Evolutionary conservation across 2,329 filamentous ascomycete species (phyloP), one percentile per base, ranked within the genome.

Genomic region (Fusarium sp.): DNA sequence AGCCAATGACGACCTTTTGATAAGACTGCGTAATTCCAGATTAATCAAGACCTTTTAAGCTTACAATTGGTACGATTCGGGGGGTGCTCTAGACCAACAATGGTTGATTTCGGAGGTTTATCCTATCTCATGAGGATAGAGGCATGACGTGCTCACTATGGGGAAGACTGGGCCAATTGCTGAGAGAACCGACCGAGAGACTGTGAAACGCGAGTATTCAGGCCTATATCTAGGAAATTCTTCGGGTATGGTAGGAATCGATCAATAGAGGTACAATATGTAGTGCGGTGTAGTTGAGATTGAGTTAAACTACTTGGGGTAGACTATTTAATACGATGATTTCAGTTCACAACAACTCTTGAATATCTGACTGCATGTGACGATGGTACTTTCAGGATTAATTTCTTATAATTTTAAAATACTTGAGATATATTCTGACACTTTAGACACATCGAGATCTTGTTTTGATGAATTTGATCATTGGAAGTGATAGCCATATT

Each of bases 91-190:
- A 17, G 39, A 39, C 58, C 63, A 61, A 59, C 48, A 57, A 35
- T 53, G 41, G 45, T 39, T n/a, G 43, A 58, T 36, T 51, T 40
- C 50, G 59, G 60, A 41, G 29, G 20, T 58, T 69, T 58, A 27
- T n/a, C 63, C 47, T 39, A 58, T 63, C 51, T 58, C 45, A 37
- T 46, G 33, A 23, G 36, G 23, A 60, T 55, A 49, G 62, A 58
- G 60, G 40, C 45, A 74, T 74, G 66, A 33, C 71, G 70, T 74
- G 70, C 66, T 58, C 37, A 56, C 50, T 45, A 48, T 43, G 31
- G 41, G 20, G 18, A 6, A 39, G 17, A 15, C 35, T 52, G 46
- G 25, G 35, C 71, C 71, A 73, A 73, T 73, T 68, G 59, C 58
- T 58, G 62, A 4, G 8, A n/a, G 11, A 14, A 25, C 68, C 66